A percentile compares a stretch with the other conserved stretches of the same genome.
Conservation (phyloP, 768 basidiomycete genomes). For the Lactarius sp. region DNA sequence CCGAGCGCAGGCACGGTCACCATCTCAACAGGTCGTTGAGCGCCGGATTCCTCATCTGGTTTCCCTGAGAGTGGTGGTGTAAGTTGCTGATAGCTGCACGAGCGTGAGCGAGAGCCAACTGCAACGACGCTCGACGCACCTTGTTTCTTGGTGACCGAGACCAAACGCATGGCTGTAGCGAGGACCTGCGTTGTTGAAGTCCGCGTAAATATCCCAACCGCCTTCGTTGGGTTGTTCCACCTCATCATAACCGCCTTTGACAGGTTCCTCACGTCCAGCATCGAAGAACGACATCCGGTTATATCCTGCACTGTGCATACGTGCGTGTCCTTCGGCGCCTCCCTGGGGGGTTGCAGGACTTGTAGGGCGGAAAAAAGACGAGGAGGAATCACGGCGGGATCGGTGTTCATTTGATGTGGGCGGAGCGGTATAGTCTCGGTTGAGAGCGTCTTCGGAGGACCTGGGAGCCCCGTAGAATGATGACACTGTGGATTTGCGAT, state of each 20-base stretch:
- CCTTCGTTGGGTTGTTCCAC: constrained; percentile 42
- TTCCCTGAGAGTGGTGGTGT: constrained; percentile 26
- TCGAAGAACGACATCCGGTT: constrained; percentile 65
- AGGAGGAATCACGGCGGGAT: constrained; percentile 61
- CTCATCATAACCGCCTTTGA: constrained; percentile 76
- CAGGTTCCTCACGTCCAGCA: constrained; percentile 65
- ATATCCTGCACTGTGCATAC: constrained; percentile 52
- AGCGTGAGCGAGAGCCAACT: constrained; percentile 8
- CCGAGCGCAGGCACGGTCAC: constrained; percentile 91
- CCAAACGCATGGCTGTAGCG: constrained; percentile 65
- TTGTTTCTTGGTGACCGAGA: constrained; percentile 36
- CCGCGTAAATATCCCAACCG: constrained; percentile 79
- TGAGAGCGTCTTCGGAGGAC: constrained; percentile 56
- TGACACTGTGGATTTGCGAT: constrained; percentile 73
- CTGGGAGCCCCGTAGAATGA: constrained; percentile 72
- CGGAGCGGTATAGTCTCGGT: constrained; percentile 43
- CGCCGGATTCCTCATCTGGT: constrained; percentile 37
- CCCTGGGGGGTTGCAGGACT: constrained; percentile 33
- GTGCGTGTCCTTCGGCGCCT: constrained; percentile 28
- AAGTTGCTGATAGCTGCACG: constrained; percentile 24
- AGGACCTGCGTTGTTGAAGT: constrained; percentile 85
- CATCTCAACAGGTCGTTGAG: constrained; percentile 63
- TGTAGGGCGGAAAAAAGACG: constrained; percentile 54
- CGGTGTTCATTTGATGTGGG: constrained; percentile 31
- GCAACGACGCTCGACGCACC: constrained; percentile 37